Percentiles rank a stretch among this genome's conserved stretches.
phyloP scores from a whole-genome alignment of 2,329 filamentous ascomycete genomes.

The Claviceps sp. region DNA sequence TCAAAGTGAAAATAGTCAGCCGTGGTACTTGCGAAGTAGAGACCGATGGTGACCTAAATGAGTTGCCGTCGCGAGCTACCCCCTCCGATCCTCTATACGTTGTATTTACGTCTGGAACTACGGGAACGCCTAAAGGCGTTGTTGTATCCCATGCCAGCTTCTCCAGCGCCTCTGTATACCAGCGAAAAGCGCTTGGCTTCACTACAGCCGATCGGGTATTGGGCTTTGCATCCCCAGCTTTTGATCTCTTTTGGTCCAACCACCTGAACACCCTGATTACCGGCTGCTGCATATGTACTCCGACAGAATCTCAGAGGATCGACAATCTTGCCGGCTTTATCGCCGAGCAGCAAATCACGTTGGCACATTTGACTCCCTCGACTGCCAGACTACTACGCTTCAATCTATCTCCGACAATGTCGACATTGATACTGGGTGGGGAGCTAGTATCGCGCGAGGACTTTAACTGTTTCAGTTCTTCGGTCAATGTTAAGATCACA shows the following conservation, averaged over 20 bases:
- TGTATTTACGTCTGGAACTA: background rate
- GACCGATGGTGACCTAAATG: background rate
- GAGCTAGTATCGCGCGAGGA: conserved; percentile 5
- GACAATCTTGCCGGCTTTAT: background rate
- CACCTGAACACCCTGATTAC: conserved; percentile 1
- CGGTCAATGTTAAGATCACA: conserved; percentile 7
- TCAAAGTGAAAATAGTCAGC: background rate
- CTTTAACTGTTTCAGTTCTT: conserved; percentile 1
- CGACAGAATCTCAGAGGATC: conserved; percentile 3
- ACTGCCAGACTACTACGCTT: background rate
- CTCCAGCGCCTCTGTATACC: conserved; percentile 10
- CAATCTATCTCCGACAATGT: background rate
- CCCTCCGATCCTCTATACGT: background rate
- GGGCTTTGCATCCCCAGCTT: conserved; percentile 6
- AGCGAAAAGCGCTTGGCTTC: conserved; percentile 15
- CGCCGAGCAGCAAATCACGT: background rate
- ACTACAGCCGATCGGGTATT: conserved; percentile 18
- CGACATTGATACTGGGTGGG: conserved; percentile 6
- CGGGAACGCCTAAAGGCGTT: background rate
- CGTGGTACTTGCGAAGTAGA: background rate
- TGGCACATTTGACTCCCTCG: background rate
- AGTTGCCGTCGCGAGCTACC: background rate
- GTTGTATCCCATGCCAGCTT: background rate
- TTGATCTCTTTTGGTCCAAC: conserved; percentile 4
- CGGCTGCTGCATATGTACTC: conserved; percentile 6